A percentile compares a stretch with the other conserved stretches of the same genome.
phyloP scores from a whole-genome alignment of 129 eudicot species.

The Sambucus nigra region DNA sequence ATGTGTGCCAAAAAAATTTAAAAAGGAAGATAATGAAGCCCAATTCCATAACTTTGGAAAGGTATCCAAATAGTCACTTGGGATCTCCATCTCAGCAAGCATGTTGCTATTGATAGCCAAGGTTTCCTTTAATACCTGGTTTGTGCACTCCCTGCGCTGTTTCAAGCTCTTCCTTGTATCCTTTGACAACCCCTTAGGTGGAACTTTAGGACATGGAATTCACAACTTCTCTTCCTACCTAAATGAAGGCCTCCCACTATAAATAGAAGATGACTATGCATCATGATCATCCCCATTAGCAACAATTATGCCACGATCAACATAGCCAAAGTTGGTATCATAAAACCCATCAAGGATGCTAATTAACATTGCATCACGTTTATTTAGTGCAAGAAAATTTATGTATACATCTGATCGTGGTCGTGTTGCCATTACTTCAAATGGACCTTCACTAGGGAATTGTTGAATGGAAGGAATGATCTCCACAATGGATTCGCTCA shows the following conservation, averaged over 20 bases:
- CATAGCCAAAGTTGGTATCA: slow-evolving; percentile 69
- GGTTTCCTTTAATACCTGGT: slow-evolving; percentile 88
- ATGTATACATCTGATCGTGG: slow-evolving; percentile 72
- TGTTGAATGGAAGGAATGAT: slow-evolving; percentile 78
- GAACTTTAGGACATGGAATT: slow-evolving; percentile 91
- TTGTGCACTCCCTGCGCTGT: slow-evolving; percentile 81
- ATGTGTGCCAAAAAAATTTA: too few species aligned
- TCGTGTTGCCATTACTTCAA: slow-evolving; percentile 79
- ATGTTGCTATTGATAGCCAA: slow-evolving; percentile 79
- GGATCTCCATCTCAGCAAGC: slow-evolving; percentile 90
- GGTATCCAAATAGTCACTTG: slow-evolving; percentile 62
- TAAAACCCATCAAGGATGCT: slow-evolving; percentile 70
- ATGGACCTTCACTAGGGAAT: slow-evolving; percentile 72
- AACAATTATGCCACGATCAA: slow-evolving; percentile 55
- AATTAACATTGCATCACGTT: slow-evolving; percentile 77
- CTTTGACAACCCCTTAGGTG: slow-evolving; percentile 68
- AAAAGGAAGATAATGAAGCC: too few species aligned
- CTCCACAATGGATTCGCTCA: slow-evolving; percentile 77
- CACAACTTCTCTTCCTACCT: slow-evolving; percentile 99
- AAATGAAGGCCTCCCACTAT: slow-evolving; percentile 61
- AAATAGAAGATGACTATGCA: slow-evolving; percentile 24
- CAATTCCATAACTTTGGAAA: slow-evolving; percentile 86
- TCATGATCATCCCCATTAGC: slow-evolving; percentile 42
- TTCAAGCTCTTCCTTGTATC: slow-evolving; percentile 73
- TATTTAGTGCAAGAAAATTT: slow-evolving; percentile 84